Base-by-base conservation (phyloP, 805 yeast genomes). In the Teunomyces aglyptinius region DNA sequence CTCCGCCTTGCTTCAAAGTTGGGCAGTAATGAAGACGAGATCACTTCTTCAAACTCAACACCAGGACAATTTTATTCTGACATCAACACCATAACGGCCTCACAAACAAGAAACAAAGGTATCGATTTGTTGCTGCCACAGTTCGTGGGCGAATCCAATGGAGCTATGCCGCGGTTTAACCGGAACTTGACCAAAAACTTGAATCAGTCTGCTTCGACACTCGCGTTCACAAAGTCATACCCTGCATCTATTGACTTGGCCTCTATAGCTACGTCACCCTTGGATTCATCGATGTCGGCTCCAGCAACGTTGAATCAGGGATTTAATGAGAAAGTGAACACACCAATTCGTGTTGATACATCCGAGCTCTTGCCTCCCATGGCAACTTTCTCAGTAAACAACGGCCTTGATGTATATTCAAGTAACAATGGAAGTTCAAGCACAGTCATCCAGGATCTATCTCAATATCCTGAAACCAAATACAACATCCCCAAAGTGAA, bases 161-260 rank as follows among this genome's bases (percentile, higher is more conserved):
- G 20, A 19, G 27, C 39, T 5, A 15, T 19, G 18, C 39, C 39
- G 6, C 39, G 39, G 18, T 36, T 20, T 28, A 36, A 22, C 28
- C 39, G 28, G 15, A 20, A 36, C 28, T 19, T 36, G 26, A 36
- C 39, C 11, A 20, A 36, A 28, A 36, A 36, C 39, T 19, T 36
- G 16, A 36, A 13, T 8, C 48, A 48, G 33, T 43, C 56, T 11
- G 22, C 31, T 16, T 24, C 39, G 29, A 27, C 43, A 36, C 28
- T 27, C 38, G 35, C 55, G 13, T 56, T 56, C 48, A 52, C 60
- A 15, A 65, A 64, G 48, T 78, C 84, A 7, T 74, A 75, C 48
- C 78, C 75, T 11, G 74, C 83, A 3, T 71, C 81, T 6, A 68
- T 77, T 28, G 81, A 81, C 56, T 63, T 82, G 44, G 76, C 82